Evolutionary conservation across 2,329 filamentous ascomycete species (phyloP), one percentile per base, ranked within the genome.

Genomic region (Calonectria ilicicola): DNA sequence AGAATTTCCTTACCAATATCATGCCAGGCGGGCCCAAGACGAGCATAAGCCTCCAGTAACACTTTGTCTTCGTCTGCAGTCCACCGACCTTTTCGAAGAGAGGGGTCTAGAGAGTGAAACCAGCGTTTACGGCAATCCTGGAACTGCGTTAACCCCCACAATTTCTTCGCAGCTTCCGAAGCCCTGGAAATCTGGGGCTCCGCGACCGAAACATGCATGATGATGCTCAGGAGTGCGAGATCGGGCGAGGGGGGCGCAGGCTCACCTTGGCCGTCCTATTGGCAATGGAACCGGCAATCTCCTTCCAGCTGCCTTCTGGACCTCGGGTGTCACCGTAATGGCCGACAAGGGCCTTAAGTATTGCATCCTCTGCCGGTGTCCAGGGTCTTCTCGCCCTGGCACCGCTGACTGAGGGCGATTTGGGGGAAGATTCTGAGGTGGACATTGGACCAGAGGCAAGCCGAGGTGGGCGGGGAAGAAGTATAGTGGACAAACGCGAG

Each of bases 21-120:
- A 65, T 78, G 74, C 80, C 80, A 81, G 3, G 77, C 60, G 1
- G 78, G 78, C 9, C 77, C 77, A 23, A 81, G 74, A 14, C 77
- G 75, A 26, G 79, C 72, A 23, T 81, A 79, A 12, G 80, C 80
- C 26, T 75, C 78, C n/a, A 81, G 75, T 1, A 81, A 66, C 32
- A 79, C 77, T 44, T 80, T 78, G 68, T 81, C 80, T 26, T 81
- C 80, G 21, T 81, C 76, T 56, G 74, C 74, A 10, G 80, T 81
- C 80, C 80, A 81, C 51, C 79, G 62, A 3, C 80, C 80, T 26
- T 81, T 81, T 7, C 80, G 74, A 15, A 81, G 46, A 1, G 80
- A 80, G 2, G 80, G 80, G 26, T 81, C 78, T 6, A 81, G 73
- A 10, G 80, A 81, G 62, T 81, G 80, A 74, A 81, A 80, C 80